Conservation (phyloP, 441 rosid species). For the Omphalea diandra region DNA sequence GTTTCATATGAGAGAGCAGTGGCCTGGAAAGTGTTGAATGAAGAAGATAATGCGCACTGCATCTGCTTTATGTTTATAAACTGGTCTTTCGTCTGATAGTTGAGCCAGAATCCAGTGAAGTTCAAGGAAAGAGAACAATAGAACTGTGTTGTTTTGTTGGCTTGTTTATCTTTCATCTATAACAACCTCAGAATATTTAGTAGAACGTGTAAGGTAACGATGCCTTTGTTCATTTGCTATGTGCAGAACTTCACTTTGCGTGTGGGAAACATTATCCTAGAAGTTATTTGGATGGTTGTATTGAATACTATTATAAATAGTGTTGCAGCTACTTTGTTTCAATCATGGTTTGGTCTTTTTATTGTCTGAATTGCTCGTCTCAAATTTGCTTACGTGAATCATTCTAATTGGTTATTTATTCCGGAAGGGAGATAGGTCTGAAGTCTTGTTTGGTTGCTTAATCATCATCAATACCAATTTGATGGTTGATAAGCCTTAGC, state of each 20-base stretch:
- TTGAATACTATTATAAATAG: neutral
- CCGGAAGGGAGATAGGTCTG: no score
- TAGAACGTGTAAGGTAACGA: conserved; percentile 4
- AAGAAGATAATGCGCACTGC: conserved; percentile 94
- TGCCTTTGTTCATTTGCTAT: conserved; percentile 16
- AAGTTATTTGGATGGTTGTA: conserved; percentile 10
- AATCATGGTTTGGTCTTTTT: neutral
- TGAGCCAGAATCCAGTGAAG: neutral
- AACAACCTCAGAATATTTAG: conserved; percentile 19
- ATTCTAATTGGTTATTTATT: no score
- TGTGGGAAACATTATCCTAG: conserved; percentile 10
- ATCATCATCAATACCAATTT: no score
- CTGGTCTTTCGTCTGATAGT: conserved; percentile 90
- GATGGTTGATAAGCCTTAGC: no score
- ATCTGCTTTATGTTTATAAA: conserved; percentile 92
- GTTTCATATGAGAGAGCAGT: conserved; percentile 95
- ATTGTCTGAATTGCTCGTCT: no score
- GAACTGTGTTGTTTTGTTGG: conserved; percentile 29
- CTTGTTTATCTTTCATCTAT: conserved; percentile 25
- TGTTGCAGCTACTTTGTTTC: neutral
- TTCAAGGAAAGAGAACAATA: conserved; percentile 9
- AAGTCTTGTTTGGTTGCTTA: no score
- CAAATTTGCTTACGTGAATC: no score
- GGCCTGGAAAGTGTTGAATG: conserved; percentile 97
- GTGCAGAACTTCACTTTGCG: conserved; percentile 22